Percentiles rank a stretch among this genome's conserved stretches.
These are phyloP conservation scores for Cryphonectria carpinicola DNA, from an alignment of 2,329 filamentous ascomycete species.

Conservation along the genomic window DNA sequence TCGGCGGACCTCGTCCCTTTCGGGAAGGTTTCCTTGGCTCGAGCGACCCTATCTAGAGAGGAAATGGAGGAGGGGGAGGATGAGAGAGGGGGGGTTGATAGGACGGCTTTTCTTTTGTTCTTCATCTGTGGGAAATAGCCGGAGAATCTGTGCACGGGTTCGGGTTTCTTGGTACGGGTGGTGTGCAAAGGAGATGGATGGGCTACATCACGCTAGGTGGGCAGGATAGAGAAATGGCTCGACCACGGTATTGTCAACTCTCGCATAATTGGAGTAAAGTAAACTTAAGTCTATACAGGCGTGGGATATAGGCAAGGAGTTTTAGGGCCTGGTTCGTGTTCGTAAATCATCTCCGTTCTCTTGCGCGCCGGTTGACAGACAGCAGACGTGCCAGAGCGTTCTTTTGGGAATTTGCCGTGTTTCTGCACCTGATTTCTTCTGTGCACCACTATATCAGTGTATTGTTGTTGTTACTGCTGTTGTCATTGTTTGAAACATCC, in stretches of 20 bases:
- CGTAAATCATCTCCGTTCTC: background rate
- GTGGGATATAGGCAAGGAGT: background rate
- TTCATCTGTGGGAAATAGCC: background rate
- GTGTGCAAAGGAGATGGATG: background rate
- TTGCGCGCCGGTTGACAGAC: background rate
- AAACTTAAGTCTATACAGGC: background rate
- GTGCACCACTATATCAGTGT: background rate
- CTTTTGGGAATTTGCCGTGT: background rate
- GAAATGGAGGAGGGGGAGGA: background rate
- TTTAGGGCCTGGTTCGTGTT: background rate
- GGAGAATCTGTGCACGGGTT: background rate
- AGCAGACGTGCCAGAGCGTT: background rate
- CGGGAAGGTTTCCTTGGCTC: slow-evolving; percentile 16
- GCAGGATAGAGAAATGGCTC: background rate
- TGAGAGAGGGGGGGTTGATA: background rate
- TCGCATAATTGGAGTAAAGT: background rate
- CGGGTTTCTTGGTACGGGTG: background rate
- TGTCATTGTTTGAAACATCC: background rate
- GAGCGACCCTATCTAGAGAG: background rate
- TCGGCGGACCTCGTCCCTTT: background rate
- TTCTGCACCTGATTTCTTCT: background rate
- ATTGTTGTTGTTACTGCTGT: background rate
- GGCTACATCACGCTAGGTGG: background rate
- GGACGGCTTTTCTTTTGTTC: background rate
- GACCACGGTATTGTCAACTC: background rate